These are phyloP conservation scores for Chlorella ohadii DNA, from an alignment of 139 green algal genomes.

Conservation along the genomic window DNA sequence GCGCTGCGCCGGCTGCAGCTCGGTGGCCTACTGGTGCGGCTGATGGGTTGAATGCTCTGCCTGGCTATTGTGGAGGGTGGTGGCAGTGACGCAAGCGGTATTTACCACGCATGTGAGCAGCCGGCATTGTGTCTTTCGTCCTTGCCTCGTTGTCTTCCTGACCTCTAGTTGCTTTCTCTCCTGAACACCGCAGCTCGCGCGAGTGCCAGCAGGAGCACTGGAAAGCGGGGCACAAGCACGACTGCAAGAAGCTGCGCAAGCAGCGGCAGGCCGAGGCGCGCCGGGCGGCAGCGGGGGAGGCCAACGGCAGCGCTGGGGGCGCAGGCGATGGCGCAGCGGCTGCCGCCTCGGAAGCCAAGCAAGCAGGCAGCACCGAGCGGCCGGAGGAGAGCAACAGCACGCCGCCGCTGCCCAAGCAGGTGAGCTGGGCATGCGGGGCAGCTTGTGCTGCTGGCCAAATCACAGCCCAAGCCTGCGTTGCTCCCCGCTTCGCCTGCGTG, in stretches of 20 bases:
- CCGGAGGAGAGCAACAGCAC: constrained; percentile 18
- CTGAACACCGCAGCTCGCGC: background rate
- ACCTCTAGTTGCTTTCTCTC: background rate
- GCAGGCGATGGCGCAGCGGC: background rate
- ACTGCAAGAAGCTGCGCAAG: constrained; percentile 45
- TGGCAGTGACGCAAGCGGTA: too few species aligned
- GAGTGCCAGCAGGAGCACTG: constrained; percentile 48
- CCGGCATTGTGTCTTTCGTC: too few species aligned
- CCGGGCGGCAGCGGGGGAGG: background rate
- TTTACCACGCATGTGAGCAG: too few species aligned
- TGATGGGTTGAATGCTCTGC: too few species aligned
- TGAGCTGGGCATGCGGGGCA: too few species aligned
- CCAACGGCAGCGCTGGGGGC: background rate
- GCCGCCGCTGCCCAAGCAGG: constrained; percentile 15
- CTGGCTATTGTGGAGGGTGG: too few species aligned
- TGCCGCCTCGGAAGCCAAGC: background rate
- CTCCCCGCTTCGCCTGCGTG: too few species aligned
- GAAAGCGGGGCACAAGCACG: constrained; percentile 42
- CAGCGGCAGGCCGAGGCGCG: constrained; percentile 1
- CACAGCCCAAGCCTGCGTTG: too few species aligned
- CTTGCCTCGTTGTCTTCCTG: background rate
- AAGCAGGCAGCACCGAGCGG: background rate
- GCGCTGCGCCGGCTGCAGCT: background rate
- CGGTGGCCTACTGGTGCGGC: constrained; percentile 4
- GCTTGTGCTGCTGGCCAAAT: too few species aligned